Evolutionary conservation across 2,329 filamentous ascomycete genomes (phyloP).

Genomic region (Penicillium sp.): DNA sequence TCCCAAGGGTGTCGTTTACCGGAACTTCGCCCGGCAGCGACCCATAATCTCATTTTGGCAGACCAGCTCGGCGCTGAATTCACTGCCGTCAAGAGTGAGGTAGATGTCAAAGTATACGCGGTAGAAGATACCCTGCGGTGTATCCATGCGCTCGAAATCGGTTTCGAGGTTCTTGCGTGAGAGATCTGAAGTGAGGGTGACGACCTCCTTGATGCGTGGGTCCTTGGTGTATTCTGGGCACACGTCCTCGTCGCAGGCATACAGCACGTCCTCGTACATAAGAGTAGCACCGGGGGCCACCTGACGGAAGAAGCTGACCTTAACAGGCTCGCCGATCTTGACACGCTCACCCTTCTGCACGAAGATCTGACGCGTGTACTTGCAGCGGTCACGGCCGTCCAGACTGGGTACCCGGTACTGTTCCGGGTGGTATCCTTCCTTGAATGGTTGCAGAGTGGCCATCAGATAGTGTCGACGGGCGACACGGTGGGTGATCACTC

Average conservation of each 20-base stretch:
- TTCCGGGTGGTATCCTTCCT: slow-evolving; percentile 97
- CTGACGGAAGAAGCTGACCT: slow-evolving; percentile 97
- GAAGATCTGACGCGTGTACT: slow-evolving; percentile 97
- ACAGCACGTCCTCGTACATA: slow-evolving; percentile 99
- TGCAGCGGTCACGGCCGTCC: slow-evolving; percentile 96
- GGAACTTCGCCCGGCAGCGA: slow-evolving; percentile 86
- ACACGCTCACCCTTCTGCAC: slow-evolving; percentile 98
- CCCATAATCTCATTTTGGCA: slow-evolving; percentile 99
- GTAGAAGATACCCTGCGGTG: slow-evolving; percentile 94
- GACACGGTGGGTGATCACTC: slow-evolving; percentile 94
- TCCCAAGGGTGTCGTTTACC: slow-evolving; percentile 41
- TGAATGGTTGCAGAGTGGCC: slow-evolving; percentile 97
- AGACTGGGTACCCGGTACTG: slow-evolving; percentile 95
- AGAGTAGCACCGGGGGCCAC: slow-evolving; percentile 94
- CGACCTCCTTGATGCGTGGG: slow-evolving; percentile 98
- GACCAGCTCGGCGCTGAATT: slow-evolving; percentile 98
- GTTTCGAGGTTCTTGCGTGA: slow-evolving; percentile 98
- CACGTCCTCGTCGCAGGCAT: slow-evolving; percentile 96
- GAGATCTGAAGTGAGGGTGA: slow-evolving; percentile 93
- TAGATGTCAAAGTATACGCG: slow-evolving; percentile 70
- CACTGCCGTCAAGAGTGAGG: slow-evolving; percentile 91
- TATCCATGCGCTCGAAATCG: slow-evolving; percentile 99
- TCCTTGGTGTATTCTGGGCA: slow-evolving; percentile 99
- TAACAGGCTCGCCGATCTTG: slow-evolving; percentile 98
- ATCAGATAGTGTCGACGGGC: slow-evolving; percentile 98